Evolutionary conservation across 2,329 filamentous ascomycete species (phyloP), one percentile per base, ranked within the genome.

Genomic region (Falciphora oryzae): DNA sequence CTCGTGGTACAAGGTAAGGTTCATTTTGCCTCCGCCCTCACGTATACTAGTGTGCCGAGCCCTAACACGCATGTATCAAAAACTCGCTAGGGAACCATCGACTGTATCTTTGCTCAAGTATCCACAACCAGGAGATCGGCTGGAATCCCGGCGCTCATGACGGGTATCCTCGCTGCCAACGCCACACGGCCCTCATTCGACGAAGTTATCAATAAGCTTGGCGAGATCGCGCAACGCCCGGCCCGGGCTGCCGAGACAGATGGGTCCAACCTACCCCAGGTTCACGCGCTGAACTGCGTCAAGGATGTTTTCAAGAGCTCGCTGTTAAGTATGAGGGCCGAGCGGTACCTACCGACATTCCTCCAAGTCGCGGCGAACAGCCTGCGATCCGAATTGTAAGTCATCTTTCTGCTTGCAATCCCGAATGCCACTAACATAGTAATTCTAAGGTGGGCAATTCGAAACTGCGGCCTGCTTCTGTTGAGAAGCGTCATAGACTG

Each of bases 251-350:
- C 82, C 0, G 81, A 85, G 65, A 86, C 83, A 0, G 86, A 89
- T 65, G 85, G 83, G 35, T 84, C 83, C 2, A 89, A 90, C 57
- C 78, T 98, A 5, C 90, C 93, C 0, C 94, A 99, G 75, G 95
- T 99, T 0, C 95, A 99, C 75, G 93, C 95, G 0, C 84, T 97
- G 73, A 99, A 99, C 73, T 97, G 91, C 66, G 79, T 99, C 65
- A 95, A 95, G 73, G 93, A 96, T 68, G 89, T 97, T 2, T 95
- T 97, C 75, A 94, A 91, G 65, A 93, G 89, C 69, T 92, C 92
- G 0, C 85, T 87, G 62, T 81, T 98, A 25, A 82, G 91, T 32
- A 86, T 86, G 64, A 83, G 84, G 63, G 90, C 92, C 0, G 92
- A 96, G 70, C 80, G 80, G 0, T 89, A 93, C 69, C 81, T 97